Evolutionary conservation across 2,329 filamentous ascomycete species (phyloP).

Genomic region (Colletotrichum chlorophyti): DNA sequence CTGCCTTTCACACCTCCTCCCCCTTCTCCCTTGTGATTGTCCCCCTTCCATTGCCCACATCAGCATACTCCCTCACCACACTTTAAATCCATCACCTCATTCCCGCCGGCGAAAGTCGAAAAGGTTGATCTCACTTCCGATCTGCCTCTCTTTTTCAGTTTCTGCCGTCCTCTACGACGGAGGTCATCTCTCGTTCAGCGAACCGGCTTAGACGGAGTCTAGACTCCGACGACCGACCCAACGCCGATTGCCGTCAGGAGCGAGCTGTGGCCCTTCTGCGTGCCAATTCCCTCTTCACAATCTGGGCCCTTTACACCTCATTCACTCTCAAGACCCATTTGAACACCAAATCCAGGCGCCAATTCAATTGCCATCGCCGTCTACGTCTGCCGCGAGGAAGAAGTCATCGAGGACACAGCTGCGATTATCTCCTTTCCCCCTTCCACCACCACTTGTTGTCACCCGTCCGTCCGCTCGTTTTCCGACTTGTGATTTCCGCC

Average conservation of each 20-base stretch:
- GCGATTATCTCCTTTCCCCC: neutral
- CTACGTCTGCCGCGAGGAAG: neutral
- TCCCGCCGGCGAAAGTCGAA: neutral
- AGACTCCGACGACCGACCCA: neutral
- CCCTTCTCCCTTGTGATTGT: neutral
- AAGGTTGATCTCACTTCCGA: neutral
- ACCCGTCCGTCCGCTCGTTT: neutral
- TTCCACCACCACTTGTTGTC: neutral
- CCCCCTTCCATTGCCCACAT: neutral
- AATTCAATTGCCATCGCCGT: neutral
- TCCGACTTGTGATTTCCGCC: constrained; percentile 1
- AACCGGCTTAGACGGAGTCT: neutral
- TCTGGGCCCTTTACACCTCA: no score
- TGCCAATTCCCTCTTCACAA: neutral
- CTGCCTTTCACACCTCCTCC: neutral
- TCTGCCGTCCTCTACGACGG: neutral
- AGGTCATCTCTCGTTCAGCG: no score
- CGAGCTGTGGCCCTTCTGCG: neutral
- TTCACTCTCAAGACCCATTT: no score
- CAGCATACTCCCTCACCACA: neutral
- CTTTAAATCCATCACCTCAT: neutral
- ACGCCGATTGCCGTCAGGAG: constrained; percentile 2
- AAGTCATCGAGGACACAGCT: neutral
- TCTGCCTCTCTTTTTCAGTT: no score
- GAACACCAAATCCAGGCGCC: neutral